These are phyloP conservation scores for Aphanomyces stellatus DNA, from an alignment of 352 stramenopile species.

Conservation along the genomic window DNA sequence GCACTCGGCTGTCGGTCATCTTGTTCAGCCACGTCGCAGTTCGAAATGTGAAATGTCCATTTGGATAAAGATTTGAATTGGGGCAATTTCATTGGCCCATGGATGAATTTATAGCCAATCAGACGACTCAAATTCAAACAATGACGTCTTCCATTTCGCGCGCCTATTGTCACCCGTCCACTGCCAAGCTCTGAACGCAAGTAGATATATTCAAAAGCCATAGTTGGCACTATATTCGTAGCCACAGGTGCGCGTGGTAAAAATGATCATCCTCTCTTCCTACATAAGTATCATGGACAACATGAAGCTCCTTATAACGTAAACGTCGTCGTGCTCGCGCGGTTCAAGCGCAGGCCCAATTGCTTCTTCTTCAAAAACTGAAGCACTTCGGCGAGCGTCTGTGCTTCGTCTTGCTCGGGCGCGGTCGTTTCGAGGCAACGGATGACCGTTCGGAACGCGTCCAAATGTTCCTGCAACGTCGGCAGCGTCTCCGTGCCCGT, in stretches of 20 bases:
- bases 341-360: conserved; percentile 78
- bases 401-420: conserved; percentile 30
- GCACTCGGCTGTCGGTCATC: too few species aligned
- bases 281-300: neutral
- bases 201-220: neutral
- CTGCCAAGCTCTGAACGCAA: too few species aligned
- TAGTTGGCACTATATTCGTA: neutral
- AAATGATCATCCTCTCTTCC: neutral
- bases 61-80: neutral
- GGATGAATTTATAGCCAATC: conserved; percentile 4
- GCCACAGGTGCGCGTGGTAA: neutral
- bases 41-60: neutral
- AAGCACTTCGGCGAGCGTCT: conserved; percentile 65
- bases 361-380: conserved; percentile 86
- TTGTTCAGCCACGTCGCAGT: too few species aligned
- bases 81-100: neutral
- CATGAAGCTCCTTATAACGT: conserved; percentile 47
- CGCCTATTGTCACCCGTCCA: too few species aligned
- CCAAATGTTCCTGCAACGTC: conserved; percentile 68
- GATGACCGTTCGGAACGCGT: conserved; percentile 80
- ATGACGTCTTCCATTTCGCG: neutral
- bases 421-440: conserved; percentile 55
- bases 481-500: conserved; percentile 31
- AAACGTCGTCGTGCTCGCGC: conserved; percentile 70
- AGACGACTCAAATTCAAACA: neutral